Evolutionary conservation across 768 basidiomycete genomes (phyloP), one percentile per base, ranked within the genome.

Genomic region (Trametes sanguinea): DNA sequence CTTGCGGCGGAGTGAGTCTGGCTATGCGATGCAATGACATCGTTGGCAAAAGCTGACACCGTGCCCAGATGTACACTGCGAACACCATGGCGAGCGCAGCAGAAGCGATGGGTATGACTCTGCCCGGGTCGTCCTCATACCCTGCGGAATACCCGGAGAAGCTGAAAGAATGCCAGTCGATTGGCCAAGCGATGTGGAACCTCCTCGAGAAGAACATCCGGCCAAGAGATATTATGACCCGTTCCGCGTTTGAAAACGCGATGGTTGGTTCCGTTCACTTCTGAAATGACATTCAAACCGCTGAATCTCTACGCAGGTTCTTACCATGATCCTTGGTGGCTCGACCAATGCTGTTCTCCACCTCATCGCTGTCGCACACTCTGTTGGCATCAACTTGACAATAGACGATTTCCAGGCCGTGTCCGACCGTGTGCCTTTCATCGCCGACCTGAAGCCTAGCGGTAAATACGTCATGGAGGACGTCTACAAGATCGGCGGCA

Each of bases 401-500:
- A 79, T 98, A 53, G 94, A 96, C 68, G 97, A 98, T 74, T 93
- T 98, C 83, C 95, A 97, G 75, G 78, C 74, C 57, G 93, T 98
- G 55, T 96, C 95, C 6, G 95, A 99, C 74, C 86, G 90, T 48
- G 86, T 83, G 1, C 97, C 97, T 9, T 96, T 98, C 84, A 81
- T 98, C 65, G 95, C 96, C 27, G 92, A 99, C 76, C 85, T 99
- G 66, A 97, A 95, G 73, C 97, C 97, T 1, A 94, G 92, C 65
- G 97, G 97, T 40, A 95, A 95, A 76, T 98, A 98, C 80, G 93
- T 98, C 68, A 97, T 98, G 94, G 95, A 95, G 76, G 92, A 98
- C 71, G 86, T 99, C 8, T 87, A 92, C 83, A 92, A 90, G 74
- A 88, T 98, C 60, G 97, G 97, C 57, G 97, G 96, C 59, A 95